phyloP scores from a whole-genome alignment of 2,329 filamentous ascomycete genomes.

The Hypocrella siamensis region DNA sequence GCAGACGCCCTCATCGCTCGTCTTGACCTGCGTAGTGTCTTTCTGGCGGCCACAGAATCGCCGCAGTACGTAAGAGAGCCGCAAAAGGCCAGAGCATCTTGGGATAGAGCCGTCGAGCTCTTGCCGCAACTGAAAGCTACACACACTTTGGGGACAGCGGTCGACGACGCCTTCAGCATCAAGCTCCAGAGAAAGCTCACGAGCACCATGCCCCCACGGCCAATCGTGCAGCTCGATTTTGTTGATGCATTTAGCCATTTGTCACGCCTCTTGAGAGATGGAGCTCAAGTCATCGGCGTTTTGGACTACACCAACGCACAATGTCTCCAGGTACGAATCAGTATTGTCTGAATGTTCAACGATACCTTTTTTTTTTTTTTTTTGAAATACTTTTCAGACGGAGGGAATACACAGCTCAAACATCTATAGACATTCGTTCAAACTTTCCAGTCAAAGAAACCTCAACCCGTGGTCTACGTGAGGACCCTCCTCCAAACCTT shows the following conservation, averaged over 20 bases:
- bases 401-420: neutral
- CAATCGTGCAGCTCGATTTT: slow-evolving; percentile 65
- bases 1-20: slow-evolving; percentile 45
- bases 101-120: slow-evolving; percentile 32
- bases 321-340: slow-evolving; percentile 45
- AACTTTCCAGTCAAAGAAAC: slow-evolving; percentile 61
- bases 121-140: slow-evolving; percentile 43
- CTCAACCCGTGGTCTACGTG: slow-evolving; percentile 71
- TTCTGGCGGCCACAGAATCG: slow-evolving; percentile 40
- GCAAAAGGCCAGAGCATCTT: slow-evolving; percentile 31
- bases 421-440: slow-evolving; percentile 49
- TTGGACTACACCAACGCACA: slow-evolving; percentile 53
- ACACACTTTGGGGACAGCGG: slow-evolving; percentile 43
- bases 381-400: too few species aligned
- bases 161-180: slow-evolving; percentile 70
- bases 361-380: too few species aligned
- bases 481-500: slow-evolving; percentile 65
- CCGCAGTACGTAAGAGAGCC: slow-evolving; percentile 27
- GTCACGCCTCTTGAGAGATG: slow-evolving; percentile 55
- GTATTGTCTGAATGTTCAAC: slow-evolving; percentile 2
- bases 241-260: slow-evolving; percentile 58
- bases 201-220: slow-evolving; percentile 83
- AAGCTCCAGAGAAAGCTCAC: slow-evolving; percentile 86
- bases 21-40: slow-evolving; percentile 48
- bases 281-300: slow-evolving; percentile 50